Conservation (phyloP, 129 eudicot genomes). For the Flaveria trinervia region DNA sequence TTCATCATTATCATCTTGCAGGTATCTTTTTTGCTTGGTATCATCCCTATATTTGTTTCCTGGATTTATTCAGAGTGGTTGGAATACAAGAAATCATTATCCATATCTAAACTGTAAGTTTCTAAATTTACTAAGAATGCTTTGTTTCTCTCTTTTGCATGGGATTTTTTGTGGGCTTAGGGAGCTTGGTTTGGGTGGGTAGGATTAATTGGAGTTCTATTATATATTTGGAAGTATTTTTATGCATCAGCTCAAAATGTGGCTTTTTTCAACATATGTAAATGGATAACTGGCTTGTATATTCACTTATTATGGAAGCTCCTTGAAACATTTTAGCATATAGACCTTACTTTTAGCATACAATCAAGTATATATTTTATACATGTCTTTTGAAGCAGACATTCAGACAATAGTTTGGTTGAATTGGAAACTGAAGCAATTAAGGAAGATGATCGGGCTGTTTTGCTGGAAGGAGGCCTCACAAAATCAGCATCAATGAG, state of each 20-base stretch:
- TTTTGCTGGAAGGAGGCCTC: constrained; percentile 86
- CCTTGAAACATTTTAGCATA: neutral
- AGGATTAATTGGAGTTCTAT: neutral
- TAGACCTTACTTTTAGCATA: constrained; percentile 8
- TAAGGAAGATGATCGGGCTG: constrained; percentile 84
- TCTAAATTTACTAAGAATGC: constrained; percentile 8
- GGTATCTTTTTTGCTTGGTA: constrained; percentile 97
- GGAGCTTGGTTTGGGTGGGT: constrained; percentile 6
- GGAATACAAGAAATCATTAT: constrained; percentile 75
- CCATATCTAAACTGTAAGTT: constrained; percentile 79
- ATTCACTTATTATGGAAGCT: neutral
- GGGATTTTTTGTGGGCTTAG: neutral
- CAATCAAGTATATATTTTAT: neutral
- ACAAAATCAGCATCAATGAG: constrained; percentile 70
- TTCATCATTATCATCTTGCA: constrained; percentile 34
- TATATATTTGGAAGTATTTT: neutral
- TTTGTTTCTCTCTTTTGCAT: constrained; percentile 8
- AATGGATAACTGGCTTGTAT: neutral
- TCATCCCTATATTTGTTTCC: constrained; percentile 74
- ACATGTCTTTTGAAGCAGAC: constrained; percentile 48
- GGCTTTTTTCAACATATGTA: neutral
- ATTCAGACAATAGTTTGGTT: constrained; percentile 79
- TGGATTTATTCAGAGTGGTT: constrained; percentile 92
- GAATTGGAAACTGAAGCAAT: constrained; percentile 57
- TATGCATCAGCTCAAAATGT: neutral